phyloP scores from a whole-genome alignment of 1,139 yeast species.

The Zygosaccharomyces sapae region DNA sequence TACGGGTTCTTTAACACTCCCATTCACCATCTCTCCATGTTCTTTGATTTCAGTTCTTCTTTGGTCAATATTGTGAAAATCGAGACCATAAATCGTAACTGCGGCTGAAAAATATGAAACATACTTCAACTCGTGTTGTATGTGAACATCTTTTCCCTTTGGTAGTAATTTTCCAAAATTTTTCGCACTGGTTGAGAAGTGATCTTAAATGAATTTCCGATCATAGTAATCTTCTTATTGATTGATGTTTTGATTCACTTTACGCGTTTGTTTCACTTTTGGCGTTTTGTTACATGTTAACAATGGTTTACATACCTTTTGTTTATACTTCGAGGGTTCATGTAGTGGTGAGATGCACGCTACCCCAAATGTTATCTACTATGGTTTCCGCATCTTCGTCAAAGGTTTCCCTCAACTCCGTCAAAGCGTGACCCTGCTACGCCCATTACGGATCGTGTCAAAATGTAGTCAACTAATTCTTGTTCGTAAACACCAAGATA shows the following conservation, averaged over 20 bases:
- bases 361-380: conserved; percentile 29
- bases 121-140: conserved; percentile 2
- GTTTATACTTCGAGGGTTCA: not conserved
- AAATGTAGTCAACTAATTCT: conserved; percentile 33
- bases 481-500: conserved; percentile 35
- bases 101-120: conserved; percentile 13
- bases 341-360: conserved; percentile 7
- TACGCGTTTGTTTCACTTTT: conserved; percentile 3
- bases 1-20: not conserved
- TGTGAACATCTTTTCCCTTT: conserved; percentile 1
- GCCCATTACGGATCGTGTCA: conserved; percentile 30
- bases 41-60: conserved; percentile 6
- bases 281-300: conserved; percentile 1
- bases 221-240: not conserved
- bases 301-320: not conserved
- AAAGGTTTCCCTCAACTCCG: conserved; percentile 33
- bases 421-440: conserved; percentile 23
- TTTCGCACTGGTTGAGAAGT: not conserved
- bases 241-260: conserved; percentile 4
- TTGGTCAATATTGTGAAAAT: conserved; percentile 3
- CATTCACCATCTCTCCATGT: conserved; percentile 5
- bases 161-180: not conserved
- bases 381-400: conserved; percentile 34
- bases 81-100: conserved; percentile 7
- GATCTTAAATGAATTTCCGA: conserved; percentile 2